These are phyloP conservation scores for Debaryomycetaceae sp. DNA, from an alignment of 1,139 yeast species.

Conservation along the genomic window DNA sequence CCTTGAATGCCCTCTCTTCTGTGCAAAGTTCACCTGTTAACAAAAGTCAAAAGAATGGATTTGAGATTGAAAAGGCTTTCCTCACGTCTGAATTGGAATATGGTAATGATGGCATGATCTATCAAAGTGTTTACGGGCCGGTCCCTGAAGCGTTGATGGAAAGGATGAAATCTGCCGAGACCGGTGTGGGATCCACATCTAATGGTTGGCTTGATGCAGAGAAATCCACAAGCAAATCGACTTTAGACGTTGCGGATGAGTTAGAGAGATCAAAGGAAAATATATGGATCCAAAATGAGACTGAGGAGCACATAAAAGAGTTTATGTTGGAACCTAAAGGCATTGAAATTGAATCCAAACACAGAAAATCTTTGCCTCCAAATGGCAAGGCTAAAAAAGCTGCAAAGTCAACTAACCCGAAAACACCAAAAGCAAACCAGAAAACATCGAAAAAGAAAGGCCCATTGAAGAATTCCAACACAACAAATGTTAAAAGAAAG, in stretches of 20 bases:
- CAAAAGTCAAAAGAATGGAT: conserved; percentile 6
- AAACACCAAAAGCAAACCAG: not conserved
- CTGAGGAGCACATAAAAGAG: not conserved
- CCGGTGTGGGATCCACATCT: not conserved
- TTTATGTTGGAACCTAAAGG: not conserved
- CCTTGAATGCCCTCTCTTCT: not conserved
- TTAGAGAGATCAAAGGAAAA: not conserved
- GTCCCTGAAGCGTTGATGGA: conserved; percentile 5
- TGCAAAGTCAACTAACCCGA: not conserved
- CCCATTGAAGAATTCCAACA: not conserved
- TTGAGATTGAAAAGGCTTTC: conserved; percentile 19
- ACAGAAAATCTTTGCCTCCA: not conserved
- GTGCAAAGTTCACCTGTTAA: conserved; percentile 11
- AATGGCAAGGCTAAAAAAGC: not conserved
- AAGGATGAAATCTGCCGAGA: not conserved
- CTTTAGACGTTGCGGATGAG: not conserved
- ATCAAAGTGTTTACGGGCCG: conserved; percentile 9
- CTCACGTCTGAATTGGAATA: conserved; percentile 16
- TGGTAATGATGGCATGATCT: conserved; percentile 10
- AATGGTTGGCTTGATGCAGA: not conserved
- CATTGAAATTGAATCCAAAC: not conserved
- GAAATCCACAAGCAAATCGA: not conserved
- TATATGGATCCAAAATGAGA: not conserved
- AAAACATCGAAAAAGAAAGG: not conserved
- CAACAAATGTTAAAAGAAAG: not conserved